Evolutionary conservation across 371 early-diverging fungal species (phyloP), one percentile per base, ranked within the genome.

Genomic region (Mucor sp.): DNA sequence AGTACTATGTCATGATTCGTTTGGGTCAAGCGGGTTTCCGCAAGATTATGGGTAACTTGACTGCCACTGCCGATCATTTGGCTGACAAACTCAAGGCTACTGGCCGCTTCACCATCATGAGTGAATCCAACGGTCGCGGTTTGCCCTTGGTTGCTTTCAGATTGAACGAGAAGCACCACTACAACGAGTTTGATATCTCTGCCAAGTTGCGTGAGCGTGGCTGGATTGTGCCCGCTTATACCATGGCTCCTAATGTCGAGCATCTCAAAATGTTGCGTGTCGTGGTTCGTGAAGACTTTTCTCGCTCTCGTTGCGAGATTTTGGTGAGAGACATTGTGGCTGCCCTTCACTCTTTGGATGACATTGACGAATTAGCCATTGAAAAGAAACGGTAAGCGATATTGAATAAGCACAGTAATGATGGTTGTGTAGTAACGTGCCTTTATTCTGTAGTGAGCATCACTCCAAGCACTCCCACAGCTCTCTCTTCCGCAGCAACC

Each of bases 1-100:
- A 90, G 69, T 91, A 91, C 74, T 91, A 90, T 78, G 81, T 83
- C 33, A 77, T 91, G 55, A 83, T 91, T 60, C 85, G 91, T 53
- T 77, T 86, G 19, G 91, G 90, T 4, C 74, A 74, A 27, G 70
- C 61, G 28, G 91, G 91, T 8, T 91, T 84, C 76, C 39, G 62
- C 17, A 77, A 84, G 68, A 85, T 91, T 61, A 88, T 89, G 87
- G 78, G 58, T 21, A 84, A 82, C 41, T 37, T 81, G 62, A 81
- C 72, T 5, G 62, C 63, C 4, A 81, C 75, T 37, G 85, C 92
- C 27, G 80, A 83, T 23, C 79, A 82, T 58, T 73, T 91, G 25
- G 79, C 89, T 11, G 76, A 76, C 2, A 71, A 77, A 15, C 70
- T 91, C 5, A 79, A 84, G 55, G 66, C 69, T 2, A 88, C 88